Base-by-base conservation (phyloP, 345 rosid species). In the Cardamine occulta region DNA sequence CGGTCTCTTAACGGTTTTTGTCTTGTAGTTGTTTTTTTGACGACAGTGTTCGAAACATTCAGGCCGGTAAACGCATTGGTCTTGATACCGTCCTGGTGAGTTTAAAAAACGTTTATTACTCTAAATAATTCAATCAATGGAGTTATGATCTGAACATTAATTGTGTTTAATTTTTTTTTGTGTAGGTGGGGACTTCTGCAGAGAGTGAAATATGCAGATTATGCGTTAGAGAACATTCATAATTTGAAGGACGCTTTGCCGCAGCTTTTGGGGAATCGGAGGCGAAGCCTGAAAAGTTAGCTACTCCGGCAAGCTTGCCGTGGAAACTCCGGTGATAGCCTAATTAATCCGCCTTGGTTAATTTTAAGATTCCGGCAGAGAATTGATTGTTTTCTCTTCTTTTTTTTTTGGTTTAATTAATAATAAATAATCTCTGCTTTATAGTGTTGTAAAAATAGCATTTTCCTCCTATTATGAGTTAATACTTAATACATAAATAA, bases 281-380 rank as follows among this genome's bases (percentile, higher is more conserved):
- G 14, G 77, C 78, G 60, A 88, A 85, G 67, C 79, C 88, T 15
- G 90, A 83, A 70, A 48, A 0, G 83, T 83, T 23, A 66, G 77
- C 0, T 88, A 84, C 66, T 35, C 91, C 8, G 82, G 74, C 63
- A 85, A 87, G 40, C 75, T 87, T 68, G 23, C 89, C 1, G 88
- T 87, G 15, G 96, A 87, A 82, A 86, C 97, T 31, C 75, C 93
- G 45, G 97, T 94, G 47, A 90, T 88, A 54, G 98, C 97, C 55
- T 94, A 85, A 80, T 31, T n/a, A 40, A 39, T 37, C 65, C 3
- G 17, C 19, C 29, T 49, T 37, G 57, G 57, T 45, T 55, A n/a
- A 42, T 35, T 45, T 17, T 32, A 45, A 64, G 19, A 15, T 42
- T 65, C 49, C 40, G 14, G 21, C 51, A 19, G 63, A 66, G 51